phyloP scores from a whole-genome alignment of 306 rosid genomes.

The Quercus alba region DNA sequence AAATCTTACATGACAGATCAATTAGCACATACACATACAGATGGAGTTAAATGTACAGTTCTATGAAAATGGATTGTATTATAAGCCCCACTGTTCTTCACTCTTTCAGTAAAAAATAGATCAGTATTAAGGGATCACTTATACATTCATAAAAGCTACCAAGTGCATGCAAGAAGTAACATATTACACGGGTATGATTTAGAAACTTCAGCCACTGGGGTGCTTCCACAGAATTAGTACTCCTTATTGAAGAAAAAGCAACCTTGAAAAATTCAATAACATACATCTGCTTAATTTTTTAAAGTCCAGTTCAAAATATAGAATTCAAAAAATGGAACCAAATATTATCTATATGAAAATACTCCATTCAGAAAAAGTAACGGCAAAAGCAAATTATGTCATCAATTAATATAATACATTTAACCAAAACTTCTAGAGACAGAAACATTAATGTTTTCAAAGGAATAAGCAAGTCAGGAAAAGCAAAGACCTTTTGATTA shows the following conservation, averaged over 20 bases:
- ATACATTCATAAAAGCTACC: too few species aligned
- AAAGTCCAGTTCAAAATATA: background rate
- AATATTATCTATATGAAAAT: background rate
- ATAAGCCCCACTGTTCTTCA: too few species aligned
- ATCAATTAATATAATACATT: background rate
- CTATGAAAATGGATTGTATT: too few species aligned
- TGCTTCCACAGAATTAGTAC: too few species aligned
- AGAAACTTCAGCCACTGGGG: too few species aligned
- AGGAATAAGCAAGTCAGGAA: background rate
- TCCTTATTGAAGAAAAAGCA: background rate
- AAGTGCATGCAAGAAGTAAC: too few species aligned
- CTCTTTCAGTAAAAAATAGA: too few species aligned
- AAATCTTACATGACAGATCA: too few species aligned
- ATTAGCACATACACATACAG: too few species aligned
- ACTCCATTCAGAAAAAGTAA: background rate
- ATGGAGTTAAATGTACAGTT: too few species aligned
- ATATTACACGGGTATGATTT: too few species aligned
- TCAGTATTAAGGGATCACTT: too few species aligned
- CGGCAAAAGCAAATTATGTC: background rate
- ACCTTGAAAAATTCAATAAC: background rate
- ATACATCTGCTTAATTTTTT: background rate
- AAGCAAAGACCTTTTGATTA: slow-evolving; percentile 1
- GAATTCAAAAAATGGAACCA: background rate
- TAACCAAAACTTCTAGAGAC: background rate
- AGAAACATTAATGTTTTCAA: slow-evolving; percentile 5